These are phyloP conservation scores for Scortechinia acanthostroma DNA, from an alignment of 2,329 filamentous ascomycete genomes.

Conservation along the genomic window DNA sequence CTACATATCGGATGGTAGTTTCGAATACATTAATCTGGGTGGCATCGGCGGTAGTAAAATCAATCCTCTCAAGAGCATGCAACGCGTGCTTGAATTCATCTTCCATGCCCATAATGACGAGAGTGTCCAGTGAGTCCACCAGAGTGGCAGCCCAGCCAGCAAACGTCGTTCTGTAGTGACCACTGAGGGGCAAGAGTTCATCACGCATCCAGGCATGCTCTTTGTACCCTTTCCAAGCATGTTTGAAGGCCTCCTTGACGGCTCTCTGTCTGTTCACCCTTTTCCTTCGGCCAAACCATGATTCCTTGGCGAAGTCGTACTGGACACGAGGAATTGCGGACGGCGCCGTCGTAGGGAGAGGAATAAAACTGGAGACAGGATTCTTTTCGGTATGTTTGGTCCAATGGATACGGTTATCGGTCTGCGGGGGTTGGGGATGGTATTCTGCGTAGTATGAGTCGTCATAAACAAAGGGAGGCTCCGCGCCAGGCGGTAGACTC, in stretches of 20 bases:
- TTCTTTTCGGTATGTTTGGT: neutral
- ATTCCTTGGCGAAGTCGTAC: slow-evolving; percentile 1
- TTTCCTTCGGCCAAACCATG: neutral
- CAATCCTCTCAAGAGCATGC: neutral
- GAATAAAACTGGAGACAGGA: neutral
- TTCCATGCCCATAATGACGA: neutral
- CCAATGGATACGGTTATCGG: neutral
- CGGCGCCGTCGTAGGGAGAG: neutral
- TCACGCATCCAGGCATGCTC: neutral
- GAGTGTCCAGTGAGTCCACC: neutral
- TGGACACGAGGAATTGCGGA: neutral
- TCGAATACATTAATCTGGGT: slow-evolving; percentile 23
- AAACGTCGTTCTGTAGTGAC: neutral
- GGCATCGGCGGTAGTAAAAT: neutral
- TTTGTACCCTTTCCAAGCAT: slow-evolving; percentile 2
- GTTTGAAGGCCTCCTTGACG: neutral
- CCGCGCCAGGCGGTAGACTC: neutral
- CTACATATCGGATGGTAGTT: slow-evolving; percentile 26
- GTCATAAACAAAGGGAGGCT: neutral
- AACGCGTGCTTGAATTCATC: neutral
- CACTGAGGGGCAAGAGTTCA: neutral
- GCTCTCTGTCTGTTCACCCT: neutral
- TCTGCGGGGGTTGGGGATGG: neutral
- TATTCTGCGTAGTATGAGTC: neutral
- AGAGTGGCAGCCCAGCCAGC: neutral